A percentile compares a stretch with the other conserved stretches of the same genome.
Conservation (phyloP, 495 filamentous ascomycete species). For the Usnea hakonensis region DNA sequence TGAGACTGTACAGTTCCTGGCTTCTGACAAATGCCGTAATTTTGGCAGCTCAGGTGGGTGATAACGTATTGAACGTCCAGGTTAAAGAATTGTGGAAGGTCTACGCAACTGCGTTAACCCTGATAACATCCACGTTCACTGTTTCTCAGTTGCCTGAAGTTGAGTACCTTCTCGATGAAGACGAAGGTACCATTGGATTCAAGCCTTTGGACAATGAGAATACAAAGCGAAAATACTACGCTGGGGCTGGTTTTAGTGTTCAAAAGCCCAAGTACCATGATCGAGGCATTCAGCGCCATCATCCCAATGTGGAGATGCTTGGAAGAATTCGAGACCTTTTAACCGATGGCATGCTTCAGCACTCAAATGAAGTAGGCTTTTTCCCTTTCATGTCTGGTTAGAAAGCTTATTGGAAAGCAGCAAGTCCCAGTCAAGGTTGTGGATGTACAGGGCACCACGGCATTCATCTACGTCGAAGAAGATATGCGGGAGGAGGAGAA, state of each 20-base stretch:
- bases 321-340: constrained; percentile 61
- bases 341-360: constrained; percentile 54
- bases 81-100: constrained; percentile 64
- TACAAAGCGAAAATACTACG: constrained; percentile 44
- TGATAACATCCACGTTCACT: constrained; percentile 54
- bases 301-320: constrained; percentile 64
- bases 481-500: constrained; percentile 39
- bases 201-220: constrained; percentile 50
- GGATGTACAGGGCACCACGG: constrained; percentile 34
- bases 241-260: constrained; percentile 20
- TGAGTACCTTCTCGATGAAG: constrained; percentile 69
- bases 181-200: constrained; percentile 69
- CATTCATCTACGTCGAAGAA: constrained; percentile 51
- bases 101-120: constrained; percentile 59
- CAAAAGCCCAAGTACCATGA: constrained; percentile 52
- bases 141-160: constrained; percentile 47
- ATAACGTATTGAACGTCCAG: constrained; percentile 49
- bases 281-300: constrained; percentile 46
- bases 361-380: constrained; percentile 43
- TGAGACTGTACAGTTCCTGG: constrained; percentile 72
- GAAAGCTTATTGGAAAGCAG: constrained; percentile 19
- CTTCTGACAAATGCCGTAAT: constrained; percentile 46
- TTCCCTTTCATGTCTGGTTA: constrained; percentile 2
- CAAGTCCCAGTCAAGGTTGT: constrained; percentile 41
- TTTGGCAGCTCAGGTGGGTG: constrained; percentile 45